Conservation (phyloP, 345 rosid species). For the Fremontodendron californicum region DNA sequence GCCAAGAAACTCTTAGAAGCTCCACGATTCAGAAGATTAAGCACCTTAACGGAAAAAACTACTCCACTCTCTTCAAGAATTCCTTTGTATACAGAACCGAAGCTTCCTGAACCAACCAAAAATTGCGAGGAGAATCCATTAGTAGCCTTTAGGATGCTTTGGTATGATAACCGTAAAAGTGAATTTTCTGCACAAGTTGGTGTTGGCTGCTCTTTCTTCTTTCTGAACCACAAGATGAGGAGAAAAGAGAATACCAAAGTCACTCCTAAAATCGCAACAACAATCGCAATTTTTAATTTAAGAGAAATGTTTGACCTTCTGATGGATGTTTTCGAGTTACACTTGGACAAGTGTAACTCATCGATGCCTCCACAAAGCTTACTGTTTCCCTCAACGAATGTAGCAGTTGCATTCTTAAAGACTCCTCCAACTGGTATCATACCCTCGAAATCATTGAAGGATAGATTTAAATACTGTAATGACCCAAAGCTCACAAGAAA, state of each 20-base stretch:
- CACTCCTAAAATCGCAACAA: too few species aligned
- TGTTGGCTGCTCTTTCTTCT: too few species aligned
- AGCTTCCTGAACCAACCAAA: too few species aligned
- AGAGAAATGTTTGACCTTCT: not conserved
- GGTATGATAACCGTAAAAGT: too few species aligned
- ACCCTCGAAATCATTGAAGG: conserved; percentile 44
- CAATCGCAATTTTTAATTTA: too few species aligned
- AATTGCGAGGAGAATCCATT: too few species aligned
- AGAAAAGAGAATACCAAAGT: too few species aligned
- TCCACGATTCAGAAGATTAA: conserved; percentile 32
- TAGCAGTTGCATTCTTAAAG: conserved; percentile 30
- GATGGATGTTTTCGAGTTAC: not conserved
- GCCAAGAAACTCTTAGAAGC: conserved; percentile 41
- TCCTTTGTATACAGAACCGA: conserved; percentile 12
- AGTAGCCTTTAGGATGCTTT: too few species aligned
- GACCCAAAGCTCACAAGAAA: not conserved
- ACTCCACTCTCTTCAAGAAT: not conserved
- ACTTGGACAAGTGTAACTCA: conserved; percentile 2
- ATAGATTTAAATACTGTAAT: conserved; percentile 21
- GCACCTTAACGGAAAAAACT: conserved; percentile 28
- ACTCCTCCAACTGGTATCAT: conserved; percentile 30
- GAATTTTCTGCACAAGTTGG: too few species aligned
- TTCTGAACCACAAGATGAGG: not conserved
- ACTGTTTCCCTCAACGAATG: conserved; percentile 28
- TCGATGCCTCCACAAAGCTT: conserved; percentile 38